phyloP scores from a whole-genome alignment of 163 green algal genomes.

The Scenedesmus sp. region DNA sequence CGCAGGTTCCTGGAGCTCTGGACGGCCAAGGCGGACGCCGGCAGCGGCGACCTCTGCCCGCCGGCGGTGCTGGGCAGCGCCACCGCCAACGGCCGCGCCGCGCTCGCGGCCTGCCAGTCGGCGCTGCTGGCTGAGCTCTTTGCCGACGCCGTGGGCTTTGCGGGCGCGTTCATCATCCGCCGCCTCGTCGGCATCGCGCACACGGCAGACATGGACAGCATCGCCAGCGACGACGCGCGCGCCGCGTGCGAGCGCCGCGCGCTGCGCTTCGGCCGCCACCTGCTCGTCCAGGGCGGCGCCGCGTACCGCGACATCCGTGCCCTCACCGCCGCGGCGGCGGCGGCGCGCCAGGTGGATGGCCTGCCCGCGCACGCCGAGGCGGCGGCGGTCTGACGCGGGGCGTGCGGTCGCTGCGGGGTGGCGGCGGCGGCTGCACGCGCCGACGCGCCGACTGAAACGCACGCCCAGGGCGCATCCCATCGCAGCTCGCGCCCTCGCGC shows the following conservation, averaged over 20 bases:
- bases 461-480: too few relatives aligned
- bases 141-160: constrained; percentile 67
- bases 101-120: constrained; percentile 55
- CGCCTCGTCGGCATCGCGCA: constrained; percentile 96
- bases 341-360: constrained; percentile 19
- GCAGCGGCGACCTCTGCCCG: constrained; percentile 63
- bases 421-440: too few relatives aligned
- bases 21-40: too few relatives aligned
- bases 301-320: constrained; percentile 23
- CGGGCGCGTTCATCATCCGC: constrained; percentile 86
- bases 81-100: constrained; percentile 30
- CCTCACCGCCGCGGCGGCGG: constrained; percentile 26
- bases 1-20: too few relatives aligned
- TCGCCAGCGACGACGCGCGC: constrained; percentile 73
- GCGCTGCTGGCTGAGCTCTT: constrained; percentile 80
- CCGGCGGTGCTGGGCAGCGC: constrained; percentile 53
- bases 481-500: too few relatives aligned
- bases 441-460: too few relatives aligned
- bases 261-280: constrained; percentile 76
- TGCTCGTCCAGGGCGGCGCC: constrained; percentile 60
- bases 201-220: constrained; percentile 92
- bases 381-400: too few relatives aligned
- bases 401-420: too few relatives aligned
- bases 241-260: constrained; percentile 82
- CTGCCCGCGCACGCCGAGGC: too few relatives aligned